These are phyloP conservation scores for Panaeolus cyanescens DNA, from an alignment of 768 basidiomycete genomes.

Conservation along the genomic window DNA sequence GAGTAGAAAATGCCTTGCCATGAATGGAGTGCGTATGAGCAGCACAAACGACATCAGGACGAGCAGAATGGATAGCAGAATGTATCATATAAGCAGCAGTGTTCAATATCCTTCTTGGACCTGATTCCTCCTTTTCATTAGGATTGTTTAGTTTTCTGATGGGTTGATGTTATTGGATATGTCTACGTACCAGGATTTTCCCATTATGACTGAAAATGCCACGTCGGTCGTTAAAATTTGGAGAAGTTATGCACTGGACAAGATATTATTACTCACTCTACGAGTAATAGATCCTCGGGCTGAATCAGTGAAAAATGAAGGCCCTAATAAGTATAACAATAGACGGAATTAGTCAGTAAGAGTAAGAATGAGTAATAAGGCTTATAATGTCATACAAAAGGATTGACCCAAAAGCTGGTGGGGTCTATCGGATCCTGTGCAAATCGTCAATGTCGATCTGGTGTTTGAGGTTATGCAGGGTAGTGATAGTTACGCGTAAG, in stretches of 20 bases:
- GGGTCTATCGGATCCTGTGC: constrained; percentile 38
- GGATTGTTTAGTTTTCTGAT: not conserved
- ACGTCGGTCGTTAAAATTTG: constrained; percentile 2
- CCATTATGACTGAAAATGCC: constrained; percentile 31
- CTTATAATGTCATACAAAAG: constrained; percentile 30
- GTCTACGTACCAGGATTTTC: constrained; percentile 22
- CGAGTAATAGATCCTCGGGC: constrained; percentile 44
- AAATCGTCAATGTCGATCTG: not conserved
- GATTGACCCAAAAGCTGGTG: constrained; percentile 52
- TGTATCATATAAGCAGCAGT: constrained; percentile 39
- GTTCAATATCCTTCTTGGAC: constrained; percentile 29
- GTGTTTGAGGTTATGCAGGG: not conserved
- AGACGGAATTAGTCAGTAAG: not conserved
- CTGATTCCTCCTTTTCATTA: constrained; percentile 28
- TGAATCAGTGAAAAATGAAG: constrained; percentile 48
- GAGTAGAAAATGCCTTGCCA: constrained; percentile 51
- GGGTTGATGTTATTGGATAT: not conserved
- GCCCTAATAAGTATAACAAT: constrained; percentile 35
- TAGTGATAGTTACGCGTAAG: constrained; percentile 30
- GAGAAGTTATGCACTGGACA: not conserved
- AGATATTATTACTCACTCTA: constrained; percentile 32
- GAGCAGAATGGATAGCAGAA: constrained; percentile 45
- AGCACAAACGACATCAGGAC: constrained; percentile 48
- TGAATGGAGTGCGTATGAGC: constrained; percentile 50
- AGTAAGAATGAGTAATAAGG: not conserved